Percentiles rank a stretch among this genome's conserved stretches.
Evolutionary conservation across 208 protist genomes (phyloP).

Genomic region (Trypanosoma rangeli): DNA sequence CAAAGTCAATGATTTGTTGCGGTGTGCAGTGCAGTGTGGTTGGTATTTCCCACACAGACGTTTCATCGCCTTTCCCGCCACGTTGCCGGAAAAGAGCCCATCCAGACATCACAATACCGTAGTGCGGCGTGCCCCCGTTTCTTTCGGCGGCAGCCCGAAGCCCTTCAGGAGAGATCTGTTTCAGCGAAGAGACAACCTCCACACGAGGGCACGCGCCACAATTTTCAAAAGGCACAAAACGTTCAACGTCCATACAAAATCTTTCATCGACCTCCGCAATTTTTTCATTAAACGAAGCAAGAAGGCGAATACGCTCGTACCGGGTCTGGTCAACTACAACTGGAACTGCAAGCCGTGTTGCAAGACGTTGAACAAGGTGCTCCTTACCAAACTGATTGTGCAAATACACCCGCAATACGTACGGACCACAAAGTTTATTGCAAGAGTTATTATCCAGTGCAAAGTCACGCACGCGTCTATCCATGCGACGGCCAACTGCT

Average conservation of each 20-base stretch:
- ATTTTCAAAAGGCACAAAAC: conserved; percentile 34
- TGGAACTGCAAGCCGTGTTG: conserved; percentile 45
- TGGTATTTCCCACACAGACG: conserved; percentile 60
- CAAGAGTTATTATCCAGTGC: neutral
- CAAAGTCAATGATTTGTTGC: conserved; percentile 66
- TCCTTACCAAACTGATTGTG: conserved; percentile 88
- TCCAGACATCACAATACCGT: conserved; percentile 70
- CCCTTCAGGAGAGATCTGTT: conserved; percentile 30
- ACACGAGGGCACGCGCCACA: conserved; percentile 41
- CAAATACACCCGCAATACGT: conserved; percentile 66
- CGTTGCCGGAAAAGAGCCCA: conserved; percentile 56
- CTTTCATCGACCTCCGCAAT: conserved; percentile 13
- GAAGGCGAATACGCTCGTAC: conserved; percentile 44
- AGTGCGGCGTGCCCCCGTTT: conserved; percentile 43
- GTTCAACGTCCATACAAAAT: conserved; percentile 10
- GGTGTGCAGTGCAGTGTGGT: conserved; percentile 72
- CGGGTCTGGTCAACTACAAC: conserved; percentile 59
- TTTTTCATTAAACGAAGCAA: conserved; percentile 36
- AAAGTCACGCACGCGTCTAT: conserved; percentile 38
- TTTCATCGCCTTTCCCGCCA: conserved; percentile 2
- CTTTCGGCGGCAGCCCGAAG: conserved; percentile 32
- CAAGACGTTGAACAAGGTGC: conserved; percentile 60
- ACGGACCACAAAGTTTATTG: conserved; percentile 28
- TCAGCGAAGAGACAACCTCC: conserved; percentile 55
- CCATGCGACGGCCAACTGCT: conserved; percentile 66